Conservation (phyloP, 768 basidiomycete genomes). For the Boletus barrowsii region DNA sequence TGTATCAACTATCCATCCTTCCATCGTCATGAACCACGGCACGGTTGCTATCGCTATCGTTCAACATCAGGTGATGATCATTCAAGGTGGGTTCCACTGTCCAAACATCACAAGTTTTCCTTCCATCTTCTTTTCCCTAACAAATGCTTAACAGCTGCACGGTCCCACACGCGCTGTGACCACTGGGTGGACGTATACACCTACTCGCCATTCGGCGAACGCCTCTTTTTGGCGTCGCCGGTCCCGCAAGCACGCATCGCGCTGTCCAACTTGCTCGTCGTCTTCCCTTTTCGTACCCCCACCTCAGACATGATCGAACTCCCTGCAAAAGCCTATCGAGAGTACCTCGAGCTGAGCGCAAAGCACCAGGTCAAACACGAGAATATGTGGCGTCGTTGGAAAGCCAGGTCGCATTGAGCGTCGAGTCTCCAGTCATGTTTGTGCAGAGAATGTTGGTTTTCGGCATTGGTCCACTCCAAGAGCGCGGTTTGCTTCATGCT, state of each 20-base stretch:
- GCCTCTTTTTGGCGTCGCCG: conserved; percentile 60
- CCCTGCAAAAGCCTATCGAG: conserved; percentile 52
- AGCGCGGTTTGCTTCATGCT: not conserved
- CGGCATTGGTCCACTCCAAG: not conserved
- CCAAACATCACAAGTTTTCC: not conserved
- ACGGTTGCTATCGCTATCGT: conserved; percentile 67
- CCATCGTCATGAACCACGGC: conserved; percentile 47
- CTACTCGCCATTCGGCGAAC: conserved; percentile 60
- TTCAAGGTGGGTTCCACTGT: conserved; percentile 48
- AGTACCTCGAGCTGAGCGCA: conserved; percentile 53
- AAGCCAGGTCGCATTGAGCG: conserved; percentile 23
- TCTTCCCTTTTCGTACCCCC: conserved; percentile 41
- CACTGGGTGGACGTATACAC: conserved; percentile 65
- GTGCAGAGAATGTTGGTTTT: not conserved
- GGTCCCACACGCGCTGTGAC: conserved; percentile 53
- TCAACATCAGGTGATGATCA: conserved; percentile 63
- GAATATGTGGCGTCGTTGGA: conserved; percentile 54
- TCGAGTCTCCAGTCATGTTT: not conserved
- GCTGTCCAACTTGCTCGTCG: conserved; percentile 53
- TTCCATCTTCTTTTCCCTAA: conserved; percentile 1
- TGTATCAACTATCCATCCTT: conserved; percentile 14
- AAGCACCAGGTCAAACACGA: conserved; percentile 56
- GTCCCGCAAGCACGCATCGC: conserved; percentile 63
- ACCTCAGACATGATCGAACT: conserved; percentile 62
- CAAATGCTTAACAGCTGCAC: conserved; percentile 41